phyloP scores from a whole-genome alignment of 495 filamentous ascomycete genomes.

The Pyrenula massariospora region DNA sequence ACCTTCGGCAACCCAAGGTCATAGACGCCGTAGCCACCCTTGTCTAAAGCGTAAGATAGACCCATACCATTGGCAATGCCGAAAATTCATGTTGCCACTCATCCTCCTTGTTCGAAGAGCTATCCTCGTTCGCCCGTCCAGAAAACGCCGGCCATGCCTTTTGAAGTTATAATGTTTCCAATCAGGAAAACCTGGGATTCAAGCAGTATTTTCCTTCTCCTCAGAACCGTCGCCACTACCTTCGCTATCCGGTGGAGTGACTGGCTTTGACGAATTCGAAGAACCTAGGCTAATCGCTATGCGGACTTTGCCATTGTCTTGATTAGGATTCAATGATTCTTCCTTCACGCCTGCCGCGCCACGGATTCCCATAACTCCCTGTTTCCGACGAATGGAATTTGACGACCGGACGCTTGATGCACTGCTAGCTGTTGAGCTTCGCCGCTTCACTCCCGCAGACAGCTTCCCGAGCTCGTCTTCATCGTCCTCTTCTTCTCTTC shows the following conservation, averaged over 20 bases:
- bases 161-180: neutral
- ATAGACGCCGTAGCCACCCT: neutral
- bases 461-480: conserved; percentile 70
- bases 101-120: neutral
- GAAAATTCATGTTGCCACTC: neutral
- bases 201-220: neutral
- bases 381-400: neutral
- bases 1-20: neutral
- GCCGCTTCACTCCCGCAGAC: conserved; percentile 49
- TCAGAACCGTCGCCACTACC: neutral
- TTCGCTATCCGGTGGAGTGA: neutral
- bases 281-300: neutral
- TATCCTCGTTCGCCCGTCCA: neutral
- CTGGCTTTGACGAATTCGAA: neutral
- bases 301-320: neutral
- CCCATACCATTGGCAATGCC: neutral
- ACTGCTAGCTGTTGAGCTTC: conserved; percentile 37
- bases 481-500: conserved; percentile 75
- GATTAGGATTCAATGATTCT: conserved; percentile 10
- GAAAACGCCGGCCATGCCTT: neutral
- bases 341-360: conserved; percentile 25
- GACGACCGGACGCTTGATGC: conserved; percentile 17
- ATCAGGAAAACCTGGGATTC: neutral
- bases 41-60: neutral
- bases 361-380: neutral